A percentile compares a stretch with the other conserved stretches of the same genome.
These are phyloP conservation scores for Picochlorum sp. DNA, from an alignment of 139 green algal species.

Conservation along the genomic window DNA sequence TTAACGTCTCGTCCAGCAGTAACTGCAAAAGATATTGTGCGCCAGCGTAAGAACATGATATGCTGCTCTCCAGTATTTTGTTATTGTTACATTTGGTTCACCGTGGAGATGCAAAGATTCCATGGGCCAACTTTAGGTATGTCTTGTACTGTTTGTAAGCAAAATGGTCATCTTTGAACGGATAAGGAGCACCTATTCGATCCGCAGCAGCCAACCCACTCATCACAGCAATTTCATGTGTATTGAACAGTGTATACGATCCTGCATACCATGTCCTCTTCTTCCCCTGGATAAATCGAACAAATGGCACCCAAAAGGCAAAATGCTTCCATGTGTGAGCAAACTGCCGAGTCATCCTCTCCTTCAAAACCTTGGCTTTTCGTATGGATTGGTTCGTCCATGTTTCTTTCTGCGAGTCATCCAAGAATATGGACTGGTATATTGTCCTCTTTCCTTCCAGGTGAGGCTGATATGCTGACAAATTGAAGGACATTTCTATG, in stretches of 20 bases:
- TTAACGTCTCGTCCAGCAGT: no score
- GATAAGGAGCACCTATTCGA: slow-evolving; percentile 53
- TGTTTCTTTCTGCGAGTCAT: slow-evolving; percentile 21
- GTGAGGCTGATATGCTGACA: slow-evolving; percentile 60
- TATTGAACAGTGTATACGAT: slow-evolving; percentile 57
- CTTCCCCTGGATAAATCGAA: slow-evolving; percentile 40
- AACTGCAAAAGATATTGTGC: no score
- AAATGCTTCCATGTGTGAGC: slow-evolving; percentile 63
- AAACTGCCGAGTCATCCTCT: slow-evolving; percentile 56
- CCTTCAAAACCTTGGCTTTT: slow-evolving; percentile 32
- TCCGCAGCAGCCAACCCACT: slow-evolving; percentile 51
- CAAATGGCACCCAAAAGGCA: slow-evolving; percentile 54
- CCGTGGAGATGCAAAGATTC: slow-evolving; percentile 8
- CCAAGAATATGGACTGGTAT: slow-evolving; percentile 64
- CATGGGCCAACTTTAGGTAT: slow-evolving; percentile 24
- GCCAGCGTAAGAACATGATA: no score
- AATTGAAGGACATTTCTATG: slow-evolving; percentile 68
- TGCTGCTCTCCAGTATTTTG: no score
- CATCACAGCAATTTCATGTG: slow-evolving; percentile 59
- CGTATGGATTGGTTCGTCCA: slow-evolving; percentile 49
- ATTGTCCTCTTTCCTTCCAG: slow-evolving; percentile 30
- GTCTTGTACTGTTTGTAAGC: slow-evolving; percentile 28
- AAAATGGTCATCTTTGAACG: slow-evolving; percentile 50
- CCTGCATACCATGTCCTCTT: slow-evolving; percentile 42
- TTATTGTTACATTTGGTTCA: no score